Evolutionary conservation across 305 asterid genomes (phyloP), one percentile per base, ranked within the genome.

Genomic region (Coffea humblotiana): DNA sequence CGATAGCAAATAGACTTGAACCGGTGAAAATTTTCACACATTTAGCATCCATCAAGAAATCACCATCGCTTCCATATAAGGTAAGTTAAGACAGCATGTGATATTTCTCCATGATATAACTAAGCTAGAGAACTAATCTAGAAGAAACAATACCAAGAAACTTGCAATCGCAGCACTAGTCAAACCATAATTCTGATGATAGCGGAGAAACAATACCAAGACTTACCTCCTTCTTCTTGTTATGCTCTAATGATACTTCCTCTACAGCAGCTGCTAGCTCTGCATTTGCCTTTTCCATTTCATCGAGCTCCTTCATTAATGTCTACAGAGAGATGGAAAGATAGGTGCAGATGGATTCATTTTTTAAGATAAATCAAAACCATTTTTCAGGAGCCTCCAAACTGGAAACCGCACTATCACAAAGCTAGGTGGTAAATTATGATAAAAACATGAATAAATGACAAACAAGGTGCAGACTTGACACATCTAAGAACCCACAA

Each of bases 291-390:
- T 95, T 94, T 82, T 92, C 99, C 98, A 95, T 92, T 87, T 91
- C 97, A 78, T 94, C 99, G 64, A 95, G 92, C 87, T 94, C 98
- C 89, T 92, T 95, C 97, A 94, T 95, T 81, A 95, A 83, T 75
- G 93, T 81, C 99, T 95, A 78, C 48, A 78, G 27, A 83, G 4
- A 72, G 72, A 64, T 5, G 21, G 77, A 66, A 37, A 58, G 49
- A 76, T 47, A 10, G 78, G 56, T 40, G 25, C 3, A 8, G 25
- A 37, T 18, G 15, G 35, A 25, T 32, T 18, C n/a, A 8, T 2
- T 21, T 58, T 40, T 37, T 56, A n/a, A 15, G 48, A 37, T 37
- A 40, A 23, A 74, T 37, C 19, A 74, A 74, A 35, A 56, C 49
- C 48, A 54, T 37, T 27, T 52, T 18, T 32, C 32, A 70, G 54